These are phyloP conservation scores for Zygotorulaspora sp. DNA, from an alignment of 805 yeast species.

Conservation along the genomic window DNA sequence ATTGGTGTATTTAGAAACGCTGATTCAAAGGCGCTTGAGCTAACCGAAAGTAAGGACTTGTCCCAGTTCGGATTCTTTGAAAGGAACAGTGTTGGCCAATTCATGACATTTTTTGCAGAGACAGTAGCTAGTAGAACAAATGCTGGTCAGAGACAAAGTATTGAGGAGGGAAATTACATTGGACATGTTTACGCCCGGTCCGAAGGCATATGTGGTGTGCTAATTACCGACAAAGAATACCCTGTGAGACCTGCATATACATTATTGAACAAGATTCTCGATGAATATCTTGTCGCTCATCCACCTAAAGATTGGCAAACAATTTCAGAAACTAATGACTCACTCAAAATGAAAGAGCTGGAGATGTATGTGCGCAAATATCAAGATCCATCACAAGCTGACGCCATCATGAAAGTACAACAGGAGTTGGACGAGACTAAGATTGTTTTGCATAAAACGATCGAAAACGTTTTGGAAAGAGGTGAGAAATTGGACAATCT, in stretches of 20 bases:
- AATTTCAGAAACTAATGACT: conserved; percentile 41
- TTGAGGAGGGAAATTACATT: conserved; percentile 85
- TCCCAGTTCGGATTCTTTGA: conserved; percentile 88
- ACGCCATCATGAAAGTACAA: conserved; percentile 93
- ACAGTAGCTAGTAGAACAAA: conserved; percentile 86
- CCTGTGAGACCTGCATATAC: conserved; percentile 97
- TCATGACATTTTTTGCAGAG: conserved; percentile 89
- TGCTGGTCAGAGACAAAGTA: conserved; percentile 87
- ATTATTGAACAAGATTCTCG: conserved; percentile 80
- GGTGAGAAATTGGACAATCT: conserved; percentile 93
- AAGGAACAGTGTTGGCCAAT: conserved; percentile 75
- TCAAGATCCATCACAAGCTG: conserved; percentile 97
- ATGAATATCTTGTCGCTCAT: conserved; percentile 80
- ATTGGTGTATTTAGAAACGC: conserved; percentile 75
- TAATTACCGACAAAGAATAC: conserved; percentile 91
- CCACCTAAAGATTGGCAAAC: conserved; percentile 68
- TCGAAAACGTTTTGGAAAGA: conserved; percentile 88
- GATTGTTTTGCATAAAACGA: conserved; percentile 91
- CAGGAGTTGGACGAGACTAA: conserved; percentile 97
- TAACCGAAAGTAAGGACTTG: conserved; percentile 75
- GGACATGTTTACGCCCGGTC: conserved; percentile 89
- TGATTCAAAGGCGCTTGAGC: conserved; percentile 61
- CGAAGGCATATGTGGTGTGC: conserved; percentile 88
- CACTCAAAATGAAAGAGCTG: conserved; percentile 43
- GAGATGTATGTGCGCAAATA: conserved; percentile 71